These are phyloP conservation scores for Haplosporangium sp. DNA, from an alignment of 371 early-diverging fungal genomes.

Conservation along the genomic window DNA sequence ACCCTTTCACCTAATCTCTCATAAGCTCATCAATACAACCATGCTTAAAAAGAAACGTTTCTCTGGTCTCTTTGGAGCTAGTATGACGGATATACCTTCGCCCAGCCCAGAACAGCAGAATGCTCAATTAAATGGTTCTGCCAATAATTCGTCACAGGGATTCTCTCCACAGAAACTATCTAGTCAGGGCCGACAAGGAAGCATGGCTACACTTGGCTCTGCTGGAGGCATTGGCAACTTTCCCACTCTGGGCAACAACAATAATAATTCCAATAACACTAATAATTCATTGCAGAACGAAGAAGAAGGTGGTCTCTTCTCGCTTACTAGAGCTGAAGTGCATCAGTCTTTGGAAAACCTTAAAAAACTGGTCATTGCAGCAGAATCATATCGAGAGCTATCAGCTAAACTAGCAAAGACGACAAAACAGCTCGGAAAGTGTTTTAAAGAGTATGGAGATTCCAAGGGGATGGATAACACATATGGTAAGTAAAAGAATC, in stretches of 20 bases:
- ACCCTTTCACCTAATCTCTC: not conserved
- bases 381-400: constrained; percentile 49
- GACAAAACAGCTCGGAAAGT: constrained; percentile 46
- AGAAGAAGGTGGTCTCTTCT: not conserved
- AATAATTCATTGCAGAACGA: constrained; percentile 5
- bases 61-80: constrained; percentile 48
- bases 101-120: constrained; percentile 45
- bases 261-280: not conserved
- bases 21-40: not conserved
- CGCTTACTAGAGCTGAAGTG: constrained; percentile 36
- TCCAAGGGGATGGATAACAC: constrained; percentile 54
- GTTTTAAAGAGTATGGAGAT: constrained; percentile 53
- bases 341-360: constrained; percentile 47
- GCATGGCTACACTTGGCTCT: constrained; percentile 18
- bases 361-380: constrained; percentile 47
- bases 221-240: constrained; percentile 19
- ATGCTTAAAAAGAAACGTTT: constrained; percentile 55
- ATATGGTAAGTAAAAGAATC: constrained; percentile 32
- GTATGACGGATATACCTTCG: constrained; percentile 49
- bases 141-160: not conserved
- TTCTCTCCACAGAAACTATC: constrained; percentile 30
- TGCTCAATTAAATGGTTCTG: constrained; percentile 2
- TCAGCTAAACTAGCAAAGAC: constrained; percentile 47
- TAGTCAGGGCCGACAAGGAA: constrained; percentile 46
- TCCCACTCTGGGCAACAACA: not conserved